These are phyloP conservation scores for Talaromyces sp. DNA, from an alignment of 2,329 filamentous ascomycete species.

Conservation along the genomic window DNA sequence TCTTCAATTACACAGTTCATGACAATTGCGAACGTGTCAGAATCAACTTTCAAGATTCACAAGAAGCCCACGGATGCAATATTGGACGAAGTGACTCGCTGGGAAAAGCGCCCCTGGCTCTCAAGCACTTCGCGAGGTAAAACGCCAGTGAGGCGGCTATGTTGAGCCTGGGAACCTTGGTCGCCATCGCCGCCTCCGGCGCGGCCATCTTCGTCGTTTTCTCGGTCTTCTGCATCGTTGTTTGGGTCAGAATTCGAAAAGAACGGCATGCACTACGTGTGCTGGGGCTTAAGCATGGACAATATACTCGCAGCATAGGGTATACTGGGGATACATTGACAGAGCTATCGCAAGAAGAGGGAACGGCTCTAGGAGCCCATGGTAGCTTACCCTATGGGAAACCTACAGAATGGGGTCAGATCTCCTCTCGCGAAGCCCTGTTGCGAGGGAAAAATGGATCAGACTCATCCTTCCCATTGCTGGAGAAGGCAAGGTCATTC, in stretches of 20 bases:
- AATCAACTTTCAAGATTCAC: background rate
- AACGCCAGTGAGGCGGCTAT: conserved; percentile 27
- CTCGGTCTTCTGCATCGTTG: conserved; percentile 34
- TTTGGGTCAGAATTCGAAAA: conserved; percentile 41
- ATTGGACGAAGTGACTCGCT: background rate
- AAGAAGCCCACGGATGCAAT: conserved; percentile 13
- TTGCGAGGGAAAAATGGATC: conserved; percentile 22
- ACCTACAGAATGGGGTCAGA: conserved; percentile 39
- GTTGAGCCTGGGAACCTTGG: conserved; percentile 35
- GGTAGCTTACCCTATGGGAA: conserved; percentile 39
- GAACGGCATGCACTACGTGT: conserved; percentile 34
- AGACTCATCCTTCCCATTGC: conserved; percentile 24
- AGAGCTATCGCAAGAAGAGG: conserved; percentile 36
- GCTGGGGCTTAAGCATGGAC: conserved; percentile 26
- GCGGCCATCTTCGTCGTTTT: conserved; percentile 37
- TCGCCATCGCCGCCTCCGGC: conserved; percentile 39
- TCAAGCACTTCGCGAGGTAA: background rate
- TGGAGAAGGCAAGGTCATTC: conserved; percentile 34
- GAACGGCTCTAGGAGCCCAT: conserved; percentile 33
- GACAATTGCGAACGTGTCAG: background rate
- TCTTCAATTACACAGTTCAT: background rate
- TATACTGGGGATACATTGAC: conserved; percentile 34
- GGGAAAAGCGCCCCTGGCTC: background rate
- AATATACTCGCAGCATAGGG: conserved; percentile 20
- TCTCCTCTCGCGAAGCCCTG: conserved; percentile 37